Conservation (phyloP, 768 basidiomycete species). For the Boletus coccyginus region DNA sequence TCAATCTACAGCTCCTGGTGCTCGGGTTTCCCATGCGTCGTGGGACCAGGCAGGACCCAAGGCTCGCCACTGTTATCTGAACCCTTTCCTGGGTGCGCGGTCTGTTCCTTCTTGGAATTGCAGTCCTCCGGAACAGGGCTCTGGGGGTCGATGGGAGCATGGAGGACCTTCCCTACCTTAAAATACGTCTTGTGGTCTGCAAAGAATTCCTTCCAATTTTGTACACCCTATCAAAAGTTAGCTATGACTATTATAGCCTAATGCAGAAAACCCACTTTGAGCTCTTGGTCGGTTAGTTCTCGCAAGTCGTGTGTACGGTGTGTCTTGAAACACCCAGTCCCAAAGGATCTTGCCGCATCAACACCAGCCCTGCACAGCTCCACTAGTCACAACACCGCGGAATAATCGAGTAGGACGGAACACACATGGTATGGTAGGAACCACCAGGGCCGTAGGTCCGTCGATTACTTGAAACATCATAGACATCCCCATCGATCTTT, state of each 20-base stretch:
- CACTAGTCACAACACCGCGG: constrained; percentile 24
- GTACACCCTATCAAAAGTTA: constrained; percentile 51
- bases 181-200: constrained; percentile 73
- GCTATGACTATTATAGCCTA: background rate
- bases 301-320: constrained; percentile 92
- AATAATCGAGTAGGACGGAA: constrained; percentile 7
- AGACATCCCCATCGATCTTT: constrained; percentile 90
- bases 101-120: constrained; percentile 54
- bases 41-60: constrained; percentile 17
- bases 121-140: constrained; percentile 77
- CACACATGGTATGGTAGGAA: constrained; percentile 69
- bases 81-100: constrained; percentile 26
- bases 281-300: constrained; percentile 69
- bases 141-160: constrained; percentile 72
- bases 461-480: constrained; percentile 79
- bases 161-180: constrained; percentile 74
- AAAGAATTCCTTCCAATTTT: constrained; percentile 92
- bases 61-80: constrained; percentile 30
- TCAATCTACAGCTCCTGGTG: constrained; percentile 33
- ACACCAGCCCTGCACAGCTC: constrained; percentile 60
- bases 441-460: constrained; percentile 88
- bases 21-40: constrained; percentile 7
- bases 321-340: constrained; percentile 88
- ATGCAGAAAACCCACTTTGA: constrained; percentile 48
- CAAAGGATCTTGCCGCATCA: constrained; percentile 91